Evolutionary conservation across 164 flowering plant genomes (phyloP).

Genomic region (Sedum album): DNA sequence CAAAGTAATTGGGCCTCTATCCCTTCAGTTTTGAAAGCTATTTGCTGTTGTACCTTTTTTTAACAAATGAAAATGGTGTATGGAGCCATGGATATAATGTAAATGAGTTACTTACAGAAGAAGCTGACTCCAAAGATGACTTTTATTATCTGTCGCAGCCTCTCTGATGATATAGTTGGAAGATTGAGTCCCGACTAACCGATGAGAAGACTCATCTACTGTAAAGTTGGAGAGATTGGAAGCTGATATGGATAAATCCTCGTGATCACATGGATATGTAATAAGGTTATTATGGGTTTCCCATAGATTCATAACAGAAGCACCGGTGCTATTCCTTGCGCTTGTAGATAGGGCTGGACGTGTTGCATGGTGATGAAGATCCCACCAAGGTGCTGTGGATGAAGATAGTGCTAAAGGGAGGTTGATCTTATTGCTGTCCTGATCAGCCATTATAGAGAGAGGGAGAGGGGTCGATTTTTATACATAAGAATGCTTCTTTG

Average conservation of each 20-base stretch:
- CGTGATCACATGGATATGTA: conserved; percentile 2
- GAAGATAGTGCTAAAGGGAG: conserved; percentile 5
- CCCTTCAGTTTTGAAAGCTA: not conserved
- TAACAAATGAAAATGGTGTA: not conserved
- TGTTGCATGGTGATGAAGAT: conserved; percentile 10
- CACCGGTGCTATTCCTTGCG: not conserved
- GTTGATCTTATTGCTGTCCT: conserved; percentile 5
- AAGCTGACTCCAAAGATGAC: conserved; percentile 3
- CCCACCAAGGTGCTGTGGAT: conserved; percentile 5
- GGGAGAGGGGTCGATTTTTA: not conserved
- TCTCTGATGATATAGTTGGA: conserved; percentile 3
- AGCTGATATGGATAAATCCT: conserved; percentile 5
- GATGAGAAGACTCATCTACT: not conserved
- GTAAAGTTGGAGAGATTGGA: conserved; percentile 5
- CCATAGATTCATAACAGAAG: not conserved
- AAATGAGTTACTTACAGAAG: conserved; percentile 8
- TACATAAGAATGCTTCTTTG: not conserved
- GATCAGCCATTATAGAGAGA: conserved; percentile 1
- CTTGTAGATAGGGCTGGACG: not conserved
- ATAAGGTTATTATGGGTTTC: not conserved
- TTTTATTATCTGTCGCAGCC: not conserved
- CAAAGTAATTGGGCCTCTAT: not conserved
- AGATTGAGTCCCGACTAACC: not conserved
- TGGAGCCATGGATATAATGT: not conserved
- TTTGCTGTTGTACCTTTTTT: not conserved